A percentile compares a stretch with the other conserved stretches of the same genome.
phyloP scores from a whole-genome alignment of 441 rosid genomes.

The Corymbia citriodora region DNA sequence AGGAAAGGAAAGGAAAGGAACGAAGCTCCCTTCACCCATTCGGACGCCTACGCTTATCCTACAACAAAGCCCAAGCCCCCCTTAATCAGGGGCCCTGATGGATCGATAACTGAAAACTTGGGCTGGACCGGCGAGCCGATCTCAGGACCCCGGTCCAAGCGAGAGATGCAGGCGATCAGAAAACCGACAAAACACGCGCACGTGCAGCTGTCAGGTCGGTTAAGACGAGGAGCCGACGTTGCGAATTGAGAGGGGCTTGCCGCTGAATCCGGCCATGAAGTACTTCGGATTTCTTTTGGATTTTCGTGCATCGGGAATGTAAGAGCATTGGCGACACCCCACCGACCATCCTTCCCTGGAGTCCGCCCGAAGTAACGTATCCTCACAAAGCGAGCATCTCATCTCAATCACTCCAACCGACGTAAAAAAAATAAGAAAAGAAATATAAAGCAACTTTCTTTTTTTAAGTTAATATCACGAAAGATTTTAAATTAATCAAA shows the following conservation, averaged over 20 bases:
- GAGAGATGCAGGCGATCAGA: not conserved
- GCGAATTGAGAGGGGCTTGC: not conserved
- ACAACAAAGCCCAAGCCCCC: not conserved
- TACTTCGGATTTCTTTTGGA: not conserved
- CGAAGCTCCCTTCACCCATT: not conserved
- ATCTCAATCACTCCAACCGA: not conserved
- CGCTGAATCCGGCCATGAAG: not conserved
- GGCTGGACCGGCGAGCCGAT: not conserved
- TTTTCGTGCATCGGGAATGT: not conserved
- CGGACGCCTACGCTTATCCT: not conserved
- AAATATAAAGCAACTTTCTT: too few species aligned
- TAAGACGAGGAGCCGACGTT: not conserved
- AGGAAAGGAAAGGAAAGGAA: not conserved
- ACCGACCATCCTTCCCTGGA: slow-evolving; percentile 26
- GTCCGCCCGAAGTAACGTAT: not conserved
- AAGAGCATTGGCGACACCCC: not conserved
- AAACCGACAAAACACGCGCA: not conserved
- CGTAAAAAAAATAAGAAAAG: not conserved
- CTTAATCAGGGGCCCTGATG: too few species aligned
- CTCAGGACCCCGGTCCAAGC: not conserved
- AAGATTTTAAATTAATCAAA: too few species aligned
- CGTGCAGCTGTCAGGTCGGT: not conserved
- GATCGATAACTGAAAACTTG: not conserved
- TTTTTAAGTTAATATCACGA: too few species aligned
- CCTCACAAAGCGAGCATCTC: not conserved